A percentile compares a stretch with the other conserved stretches of the same genome.
phyloP scores from a whole-genome alignment of 208 protist genomes.

The Leishmania guyanensis region DNA sequence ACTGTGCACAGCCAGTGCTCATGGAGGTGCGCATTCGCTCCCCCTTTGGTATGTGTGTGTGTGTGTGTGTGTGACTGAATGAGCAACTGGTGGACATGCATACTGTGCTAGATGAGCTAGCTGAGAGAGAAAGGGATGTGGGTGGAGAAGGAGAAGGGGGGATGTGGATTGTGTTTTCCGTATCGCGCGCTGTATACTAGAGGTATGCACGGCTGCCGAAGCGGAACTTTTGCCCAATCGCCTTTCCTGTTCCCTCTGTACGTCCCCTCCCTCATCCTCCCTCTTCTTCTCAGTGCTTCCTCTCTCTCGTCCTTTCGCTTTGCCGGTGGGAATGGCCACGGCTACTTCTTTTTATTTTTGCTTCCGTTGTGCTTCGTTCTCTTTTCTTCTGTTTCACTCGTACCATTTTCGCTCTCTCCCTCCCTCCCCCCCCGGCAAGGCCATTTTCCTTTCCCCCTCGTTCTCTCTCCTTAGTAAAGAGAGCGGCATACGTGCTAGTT shows the following conservation, averaged over 20 bases:
- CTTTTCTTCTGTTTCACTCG: not conserved
- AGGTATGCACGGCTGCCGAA: too few relatives aligned
- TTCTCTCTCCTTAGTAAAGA: not conserved
- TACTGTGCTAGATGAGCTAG: not conserved
- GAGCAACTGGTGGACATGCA: not conserved
- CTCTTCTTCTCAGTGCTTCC: not conserved
- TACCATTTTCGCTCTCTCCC: not conserved
- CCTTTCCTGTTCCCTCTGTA: not conserved
- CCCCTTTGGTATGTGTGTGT: not conserved
- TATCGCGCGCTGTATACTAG: not conserved
- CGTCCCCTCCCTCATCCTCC: not conserved
- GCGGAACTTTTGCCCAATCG: not conserved
- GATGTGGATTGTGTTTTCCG: not conserved
- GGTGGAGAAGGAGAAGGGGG: not conserved
- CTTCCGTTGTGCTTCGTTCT: not conserved
- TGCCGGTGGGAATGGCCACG: too few relatives aligned
- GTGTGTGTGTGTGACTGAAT: not conserved
- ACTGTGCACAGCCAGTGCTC: not conserved
- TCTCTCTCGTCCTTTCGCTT: not conserved
- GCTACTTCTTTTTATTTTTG: not conserved
- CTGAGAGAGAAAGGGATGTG: not conserved
- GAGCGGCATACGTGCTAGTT: not conserved
- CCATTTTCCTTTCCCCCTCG: not conserved
- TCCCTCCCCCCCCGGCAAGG: not conserved
- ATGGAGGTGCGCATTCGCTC: not conserved